Evolutionary conservation across 2,329 filamentous ascomycete genomes (phyloP), one percentile per base, ranked within the genome.

Genomic region (Alternaria consortialis): DNA sequence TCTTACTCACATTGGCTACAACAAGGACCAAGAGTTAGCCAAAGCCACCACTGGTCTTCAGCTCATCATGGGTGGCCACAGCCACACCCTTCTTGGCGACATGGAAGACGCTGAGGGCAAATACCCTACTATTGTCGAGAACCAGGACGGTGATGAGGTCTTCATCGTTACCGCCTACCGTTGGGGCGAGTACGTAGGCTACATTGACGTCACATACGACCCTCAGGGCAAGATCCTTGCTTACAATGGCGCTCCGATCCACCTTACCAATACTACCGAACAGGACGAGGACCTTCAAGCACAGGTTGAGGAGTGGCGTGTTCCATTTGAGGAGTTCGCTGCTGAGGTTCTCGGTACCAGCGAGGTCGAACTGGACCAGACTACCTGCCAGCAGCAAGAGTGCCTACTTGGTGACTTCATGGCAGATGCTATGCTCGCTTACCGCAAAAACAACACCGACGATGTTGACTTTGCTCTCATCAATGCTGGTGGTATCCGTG

Each of bases 161-260:
- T 90, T 90, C 71, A 84, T 90, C 68, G 88, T 91, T 17, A 89
- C 87, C 7, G 85, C 88, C 2, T 90, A 88, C 72, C 84, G 87
- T 63, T 90, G 88, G 88, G 88, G 88, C 53, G 87, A 90, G 77
- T 90, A 90, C 57, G 77, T 90, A 2, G 88, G 88, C 58, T 88
- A 88, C 74, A 90, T 90, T 65, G 87, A 90, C 64, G 83, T 90
- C 7, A 87, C 86, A 1, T 90, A 88, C 69, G 87, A 89, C 67
- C 65, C 80, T 4, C 78, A 85, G 2, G 88, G 88, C 73, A 87
- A 85, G 73, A 84, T 89, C 15, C 81, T 90, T 6, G 83, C 83
- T 4, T 90, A 90, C 77, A 84, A 85, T 69, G 88, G 88, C 32
- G 87, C 84, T 0, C 88, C 88, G 1, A 86, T 90, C 66, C 87